Evolutionary conservation across 306 rosid genomes (phyloP), one percentile per base, ranked within the genome.

Genomic region (Arachis hypogaea): DNA sequence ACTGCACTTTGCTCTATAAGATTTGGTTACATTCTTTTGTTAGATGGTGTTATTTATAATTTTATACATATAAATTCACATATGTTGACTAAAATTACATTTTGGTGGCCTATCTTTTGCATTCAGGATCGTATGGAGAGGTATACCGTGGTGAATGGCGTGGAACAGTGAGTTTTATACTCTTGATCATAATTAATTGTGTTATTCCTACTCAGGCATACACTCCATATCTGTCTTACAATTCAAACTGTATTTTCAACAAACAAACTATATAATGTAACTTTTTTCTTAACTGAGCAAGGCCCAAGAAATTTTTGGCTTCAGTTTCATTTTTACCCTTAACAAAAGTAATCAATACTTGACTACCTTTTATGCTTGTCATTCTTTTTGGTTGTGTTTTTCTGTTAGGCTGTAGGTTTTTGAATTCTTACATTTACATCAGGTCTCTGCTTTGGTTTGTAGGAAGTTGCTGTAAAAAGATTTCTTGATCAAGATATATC

Each of bases 41-140:
- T 64, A 52, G 66, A 72, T 68, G 11, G 43, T 72, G 47, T 65
- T 67, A 22, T 65, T 79, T 29, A 33, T 72, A 45, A 33, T 33
- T 33, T 33, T 33, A 33, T 33, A 33, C 0, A 2, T 33, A 2
- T 74, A 65, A 75, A 54, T 78, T 75, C 55, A 68, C 50, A 11
- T 22, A 57, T 49, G 45, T 9, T 47, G 36, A 44, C 77, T 61
- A 69, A 33, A 60, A 62, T 82, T 81, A 66, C 71, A 43, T 59
- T 59, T 59, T 44, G 73, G 76, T 66, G 77, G 77, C 79, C 49
- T 36, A 4, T 66, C 56, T 68, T 69, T 79, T 56, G 55, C 59
- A 62, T 89, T 83, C 82, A 94, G 98, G 98, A 76, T 89, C 97
- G n/a, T 94, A 94, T 77, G 98, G 98, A 59, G 98, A 94, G 89